Evolutionary conservation across 306 rosid species (phyloP), one percentile per base, ranked within the genome.

Genomic region (Geum urbanum): DNA sequence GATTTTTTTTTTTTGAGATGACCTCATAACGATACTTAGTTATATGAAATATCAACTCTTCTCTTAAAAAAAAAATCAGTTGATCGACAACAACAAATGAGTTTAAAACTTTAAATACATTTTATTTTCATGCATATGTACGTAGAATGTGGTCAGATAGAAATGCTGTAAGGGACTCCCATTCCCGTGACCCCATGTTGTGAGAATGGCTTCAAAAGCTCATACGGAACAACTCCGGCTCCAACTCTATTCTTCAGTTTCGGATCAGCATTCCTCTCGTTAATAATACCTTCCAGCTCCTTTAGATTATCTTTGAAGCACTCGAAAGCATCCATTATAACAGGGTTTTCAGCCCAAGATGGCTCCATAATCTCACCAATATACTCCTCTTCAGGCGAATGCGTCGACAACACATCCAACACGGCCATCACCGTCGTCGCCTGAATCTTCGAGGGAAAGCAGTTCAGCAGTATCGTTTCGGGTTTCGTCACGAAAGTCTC

Each of bases 301-400:
- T 60, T 78, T 74, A 78, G 20, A 24, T 54, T 74, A 5, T 20
- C 72, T 48, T 50, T 71, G 53, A 78, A 82, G 13, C 24, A 10
- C 35, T 74, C 78, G 32, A 67, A 78, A 9, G 82, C 82, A 1
- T 66, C 75, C 48, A 56, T 74, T 51, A 74, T 77, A 9, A 60
- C 73, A 1, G 67, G 80, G 19, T 74, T 66, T 4, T 82, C 85
- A 12, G 54, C 67, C 80, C 82, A 78, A 0, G 80, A 54, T 66
- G 61, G 58, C 46, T 82, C 82, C 65, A 78, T 68, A 4, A n/a
- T 70, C 54, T 74, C 70, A 2, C 85, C 70, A 18, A 69, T 22
- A 39, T 81, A 77, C 71, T 73, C 85, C 67, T 81, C 82, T 37
- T 81, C 85, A 0, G 77, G 74, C 11, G 82, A 81, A 72, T 81